These are phyloP conservation scores for Gossypium trilobum DNA, from an alignment of 441 rosid genomes.

Conservation along the genomic window DNA sequence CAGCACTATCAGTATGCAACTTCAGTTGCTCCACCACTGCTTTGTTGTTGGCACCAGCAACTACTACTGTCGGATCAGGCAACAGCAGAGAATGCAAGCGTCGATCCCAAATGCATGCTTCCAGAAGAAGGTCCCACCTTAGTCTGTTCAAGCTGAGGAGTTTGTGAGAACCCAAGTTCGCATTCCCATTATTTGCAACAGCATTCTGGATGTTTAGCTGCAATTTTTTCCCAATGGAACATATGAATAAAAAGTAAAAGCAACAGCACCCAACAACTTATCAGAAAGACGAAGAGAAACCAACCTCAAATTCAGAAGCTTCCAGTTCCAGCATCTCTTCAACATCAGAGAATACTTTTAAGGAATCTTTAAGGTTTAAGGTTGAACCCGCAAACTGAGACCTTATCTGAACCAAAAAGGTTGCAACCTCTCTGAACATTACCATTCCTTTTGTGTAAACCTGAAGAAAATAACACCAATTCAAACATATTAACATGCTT, in stretches of 20 bases:
- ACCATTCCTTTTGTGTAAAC: slow-evolving; percentile 46
- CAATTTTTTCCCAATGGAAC: background rate
- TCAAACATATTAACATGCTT: background rate
- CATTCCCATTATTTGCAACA: slow-evolving; percentile 34
- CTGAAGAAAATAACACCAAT: slow-evolving; percentile 27
- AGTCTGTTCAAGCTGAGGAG: slow-evolving; percentile 55
- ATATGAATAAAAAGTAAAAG: background rate
- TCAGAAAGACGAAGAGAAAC: slow-evolving; percentile 19
- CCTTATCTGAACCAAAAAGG: slow-evolving; percentile 44
- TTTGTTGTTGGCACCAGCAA: slow-evolving; percentile 28
- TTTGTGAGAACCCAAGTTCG: slow-evolving; percentile 34
- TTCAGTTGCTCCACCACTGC: slow-evolving; percentile 22
- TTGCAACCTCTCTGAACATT: slow-evolving; percentile 50
- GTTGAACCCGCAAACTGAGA: slow-evolving; percentile 35
- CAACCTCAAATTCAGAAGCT: slow-evolving; percentile 56
- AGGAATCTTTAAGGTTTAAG: slow-evolving; percentile 38
- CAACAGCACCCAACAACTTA: background rate
- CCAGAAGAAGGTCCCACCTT: slow-evolving; percentile 76
- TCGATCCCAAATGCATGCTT: slow-evolving; percentile 62
- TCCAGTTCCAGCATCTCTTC: slow-evolving; percentile 65
- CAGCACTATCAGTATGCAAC: slow-evolving; percentile 19
- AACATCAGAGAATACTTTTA: slow-evolving; percentile 43
- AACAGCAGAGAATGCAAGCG: slow-evolving; percentile 57
- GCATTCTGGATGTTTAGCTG: slow-evolving; percentile 38
- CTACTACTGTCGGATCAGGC: slow-evolving; percentile 38